Evolutionary conservation across 371 early-diverging fungal genomes (phyloP).

Genomic region (Dichotomocladium elegans): DNA sequence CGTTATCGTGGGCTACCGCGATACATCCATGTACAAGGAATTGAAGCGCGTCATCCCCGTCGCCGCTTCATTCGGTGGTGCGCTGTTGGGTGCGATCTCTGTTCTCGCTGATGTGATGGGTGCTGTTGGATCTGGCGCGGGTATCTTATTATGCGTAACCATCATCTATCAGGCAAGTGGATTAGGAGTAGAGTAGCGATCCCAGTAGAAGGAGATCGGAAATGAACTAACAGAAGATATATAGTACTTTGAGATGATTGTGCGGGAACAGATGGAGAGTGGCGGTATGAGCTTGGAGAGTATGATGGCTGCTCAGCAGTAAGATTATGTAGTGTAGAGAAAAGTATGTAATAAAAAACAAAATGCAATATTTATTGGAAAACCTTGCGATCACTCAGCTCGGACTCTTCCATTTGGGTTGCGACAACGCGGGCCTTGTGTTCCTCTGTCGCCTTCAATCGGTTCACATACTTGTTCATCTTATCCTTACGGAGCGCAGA

Average conservation of each 20-base stretch:
- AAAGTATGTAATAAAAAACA: no score
- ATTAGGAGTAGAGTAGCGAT: background rate
- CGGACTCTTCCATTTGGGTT: constrained; percentile 51
- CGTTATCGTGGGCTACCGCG: constrained; percentile 95
- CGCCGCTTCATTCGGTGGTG: constrained; percentile 94
- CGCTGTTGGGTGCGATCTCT: constrained; percentile 92
- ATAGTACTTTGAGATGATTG: constrained; percentile 96
- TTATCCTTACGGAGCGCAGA: constrained; percentile 47
- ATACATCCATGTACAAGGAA: constrained; percentile 95
- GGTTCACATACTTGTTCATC: constrained; percentile 49
- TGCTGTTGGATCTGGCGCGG: constrained; percentile 98
- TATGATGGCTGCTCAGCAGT: constrained; percentile 42
- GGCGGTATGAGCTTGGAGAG: constrained; percentile 53
- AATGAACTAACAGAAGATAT: background rate
- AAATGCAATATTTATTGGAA: constrained; percentile 54
- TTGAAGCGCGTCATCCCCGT: constrained; percentile 98
- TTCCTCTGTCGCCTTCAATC: constrained; percentile 41
- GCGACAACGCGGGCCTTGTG: constrained; percentile 46
- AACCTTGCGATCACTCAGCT: constrained; percentile 50
- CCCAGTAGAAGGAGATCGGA: background rate
- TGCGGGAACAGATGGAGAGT: constrained; percentile 87
- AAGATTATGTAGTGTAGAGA: no score
- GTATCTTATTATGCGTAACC: constrained; percentile 98
- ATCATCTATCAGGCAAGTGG: constrained; percentile 91
- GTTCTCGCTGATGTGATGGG: constrained; percentile 93